Conservation (phyloP, 2,329 filamentous ascomycete genomes). For the Penicillium paneum region DNA sequence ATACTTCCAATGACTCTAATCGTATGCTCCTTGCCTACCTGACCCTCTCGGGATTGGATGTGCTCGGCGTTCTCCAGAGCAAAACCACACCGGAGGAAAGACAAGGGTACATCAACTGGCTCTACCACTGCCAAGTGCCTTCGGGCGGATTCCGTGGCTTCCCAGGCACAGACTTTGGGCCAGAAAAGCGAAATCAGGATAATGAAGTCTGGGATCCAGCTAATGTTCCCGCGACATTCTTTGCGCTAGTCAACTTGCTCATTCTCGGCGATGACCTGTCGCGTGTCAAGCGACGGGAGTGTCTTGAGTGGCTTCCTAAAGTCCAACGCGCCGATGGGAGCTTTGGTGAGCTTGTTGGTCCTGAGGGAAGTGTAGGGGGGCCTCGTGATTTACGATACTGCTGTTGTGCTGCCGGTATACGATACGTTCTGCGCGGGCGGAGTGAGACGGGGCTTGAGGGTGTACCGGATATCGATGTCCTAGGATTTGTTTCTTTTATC, state of each 20-base stretch:
- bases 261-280: conserved; percentile 62
- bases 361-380: conserved; percentile 63
- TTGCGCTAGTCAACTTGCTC: conserved; percentile 73
- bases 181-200: conserved; percentile 46
- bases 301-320: conserved; percentile 68
- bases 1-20: conserved; percentile 85
- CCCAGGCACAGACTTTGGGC: conserved; percentile 61
- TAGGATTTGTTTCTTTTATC: conserved; percentile 68
- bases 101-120: conserved; percentile 65
- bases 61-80: conserved; percentile 64
- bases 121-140: conserved; percentile 81
- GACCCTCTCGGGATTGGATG: conserved; percentile 77
- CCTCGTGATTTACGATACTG: conserved; percentile 84
- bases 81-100: conserved; percentile 55
- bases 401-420: conserved; percentile 75
- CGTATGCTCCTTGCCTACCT: conserved; percentile 89
- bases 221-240: conserved; percentile 83
- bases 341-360: conserved; percentile 77
- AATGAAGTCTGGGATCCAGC: conserved; percentile 67
- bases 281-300: conserved; percentile 64
- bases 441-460: conserved; percentile 53
- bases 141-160: conserved; percentile 86
- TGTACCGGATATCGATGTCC: conserved; percentile 71
- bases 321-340: conserved; percentile 83
- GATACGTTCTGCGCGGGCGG: conserved; percentile 74